Evolutionary conservation across 192 early-diverging fungal genomes (phyloP).

Genomic region (Coemansia sp.): DNA sequence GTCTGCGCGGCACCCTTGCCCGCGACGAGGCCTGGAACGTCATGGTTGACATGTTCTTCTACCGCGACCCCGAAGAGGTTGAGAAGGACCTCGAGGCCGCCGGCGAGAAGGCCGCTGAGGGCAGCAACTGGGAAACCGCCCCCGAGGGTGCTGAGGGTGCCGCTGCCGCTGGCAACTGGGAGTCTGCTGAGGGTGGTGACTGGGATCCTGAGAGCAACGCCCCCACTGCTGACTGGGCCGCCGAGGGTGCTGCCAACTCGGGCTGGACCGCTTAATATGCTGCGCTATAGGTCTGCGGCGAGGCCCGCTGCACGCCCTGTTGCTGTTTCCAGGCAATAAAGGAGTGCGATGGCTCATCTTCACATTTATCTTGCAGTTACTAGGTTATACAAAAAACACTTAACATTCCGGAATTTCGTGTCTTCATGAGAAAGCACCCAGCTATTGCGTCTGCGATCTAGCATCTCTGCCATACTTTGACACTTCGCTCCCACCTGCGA

Average conservation of each 20-base stretch:
- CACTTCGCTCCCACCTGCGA: neutral
- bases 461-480: neutral
- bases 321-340: neutral
- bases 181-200: slow-evolving; percentile 38
- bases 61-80: slow-evolving; percentile 95
- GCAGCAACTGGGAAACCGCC: slow-evolving; percentile 49
- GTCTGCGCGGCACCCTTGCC: slow-evolving; percentile 90
- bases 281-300: slow-evolving; percentile 5
- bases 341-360: slow-evolving; percentile 1
- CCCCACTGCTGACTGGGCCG: slow-evolving; percentile 63
- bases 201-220: slow-evolving; percentile 45
- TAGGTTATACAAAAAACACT: neutral
- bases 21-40: slow-evolving; percentile 87
- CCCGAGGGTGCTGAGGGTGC: slow-evolving; percentile 47
- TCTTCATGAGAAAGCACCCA: too few species aligned
- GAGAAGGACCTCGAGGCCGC: slow-evolving; percentile 86
- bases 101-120: slow-evolving; percentile 57
- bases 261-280: slow-evolving; percentile 28
- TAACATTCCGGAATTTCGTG: too few species aligned
- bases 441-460: neutral
- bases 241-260: slow-evolving; percentile 55
- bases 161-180: slow-evolving; percentile 52
- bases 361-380: slow-evolving; percentile 1
- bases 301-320: neutral
- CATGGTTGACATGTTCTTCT: slow-evolving; percentile 99